Conservation (phyloP, 768 basidiomycete species). For the Termitomyces titanicus region DNA sequence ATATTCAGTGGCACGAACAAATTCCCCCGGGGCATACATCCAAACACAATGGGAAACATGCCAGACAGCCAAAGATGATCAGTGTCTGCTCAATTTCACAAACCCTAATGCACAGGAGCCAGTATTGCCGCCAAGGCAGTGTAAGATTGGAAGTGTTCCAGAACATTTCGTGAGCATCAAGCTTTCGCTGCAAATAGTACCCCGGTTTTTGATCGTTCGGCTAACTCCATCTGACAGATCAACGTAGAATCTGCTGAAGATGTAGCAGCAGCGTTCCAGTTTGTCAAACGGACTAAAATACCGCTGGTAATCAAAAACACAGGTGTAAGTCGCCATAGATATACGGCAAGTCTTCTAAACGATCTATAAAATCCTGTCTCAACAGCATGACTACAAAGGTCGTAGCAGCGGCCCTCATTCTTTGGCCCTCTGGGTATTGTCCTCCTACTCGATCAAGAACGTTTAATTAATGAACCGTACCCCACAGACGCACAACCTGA, state of each 20-base stretch:
- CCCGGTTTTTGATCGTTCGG: background rate
- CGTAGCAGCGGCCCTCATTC: constrained; percentile 42
- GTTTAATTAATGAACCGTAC: background rate
- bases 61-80: constrained; percentile 34
- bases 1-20: constrained; percentile 12
- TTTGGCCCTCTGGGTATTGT: constrained; percentile 41
- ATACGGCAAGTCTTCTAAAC: background rate
- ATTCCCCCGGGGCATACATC: constrained; percentile 26
- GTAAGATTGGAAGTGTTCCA: constrained; percentile 34
- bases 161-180: constrained; percentile 31
- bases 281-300: constrained; percentile 33
- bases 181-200: background rate
- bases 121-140: constrained; percentile 23
- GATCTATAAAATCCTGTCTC: background rate
- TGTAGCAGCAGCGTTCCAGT: constrained; percentile 41
- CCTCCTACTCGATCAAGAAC: background rate
- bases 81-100: constrained; percentile 44
- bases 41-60: constrained; percentile 55
- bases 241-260: constrained; percentile 38
- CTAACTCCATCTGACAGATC: constrained; percentile 6
- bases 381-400: constrained; percentile 47
- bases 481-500: constrained; percentile 38
- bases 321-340: constrained; percentile 31
- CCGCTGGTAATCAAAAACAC: constrained; percentile 50
- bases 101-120: constrained; percentile 25